Evolutionary conservation across 768 basidiomycete species (phyloP).

Genomic region (Terana coerulea): DNA sequence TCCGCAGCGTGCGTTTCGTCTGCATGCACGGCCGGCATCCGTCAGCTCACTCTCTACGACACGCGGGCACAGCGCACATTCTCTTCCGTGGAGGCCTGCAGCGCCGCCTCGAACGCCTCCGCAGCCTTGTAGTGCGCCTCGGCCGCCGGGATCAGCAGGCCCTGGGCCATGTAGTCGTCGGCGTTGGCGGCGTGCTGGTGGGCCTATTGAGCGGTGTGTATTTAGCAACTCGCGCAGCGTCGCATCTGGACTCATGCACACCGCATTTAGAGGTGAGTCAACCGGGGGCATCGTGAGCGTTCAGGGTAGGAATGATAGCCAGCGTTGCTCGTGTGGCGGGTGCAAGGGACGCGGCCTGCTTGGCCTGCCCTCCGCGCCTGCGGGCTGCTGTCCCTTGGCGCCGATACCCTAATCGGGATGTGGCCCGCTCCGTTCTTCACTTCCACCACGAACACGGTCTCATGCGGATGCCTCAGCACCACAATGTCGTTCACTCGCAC

Average conservation of each 20-base stretch:
- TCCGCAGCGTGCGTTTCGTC: constrained; percentile 74
- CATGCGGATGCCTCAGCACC: not conserved
- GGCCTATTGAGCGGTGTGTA: constrained; percentile 46
- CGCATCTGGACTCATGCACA: constrained; percentile 8
- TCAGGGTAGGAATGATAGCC: not conserved
- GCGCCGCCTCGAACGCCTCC: constrained; percentile 67
- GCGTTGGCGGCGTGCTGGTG: constrained; percentile 81
- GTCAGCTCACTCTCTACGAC: not conserved
- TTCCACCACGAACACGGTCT: constrained; percentile 1
- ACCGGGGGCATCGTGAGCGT: constrained; percentile 18
- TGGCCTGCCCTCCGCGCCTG: not conserved
- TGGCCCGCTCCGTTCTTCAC: no score
- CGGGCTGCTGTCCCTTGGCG: no score
- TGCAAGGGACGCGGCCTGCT: not conserved
- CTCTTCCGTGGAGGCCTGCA: constrained; percentile 70
- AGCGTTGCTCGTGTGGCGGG: not conserved
- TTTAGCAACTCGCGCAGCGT: constrained; percentile 5
- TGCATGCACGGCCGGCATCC: constrained; percentile 25
- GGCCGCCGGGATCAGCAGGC: constrained; percentile 66
- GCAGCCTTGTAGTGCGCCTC: constrained; percentile 77
- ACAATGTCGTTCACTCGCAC: no score
- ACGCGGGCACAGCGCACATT: constrained; percentile 44
- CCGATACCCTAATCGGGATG: no score
- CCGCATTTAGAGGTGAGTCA: constrained; percentile 24
- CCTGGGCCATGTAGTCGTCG: constrained; percentile 63